Percentiles rank a stretch among this genome's conserved stretches.
phyloP scores from a whole-genome alignment of 176 grass and related monocot species.

The Triticum timopheevii region DNA sequence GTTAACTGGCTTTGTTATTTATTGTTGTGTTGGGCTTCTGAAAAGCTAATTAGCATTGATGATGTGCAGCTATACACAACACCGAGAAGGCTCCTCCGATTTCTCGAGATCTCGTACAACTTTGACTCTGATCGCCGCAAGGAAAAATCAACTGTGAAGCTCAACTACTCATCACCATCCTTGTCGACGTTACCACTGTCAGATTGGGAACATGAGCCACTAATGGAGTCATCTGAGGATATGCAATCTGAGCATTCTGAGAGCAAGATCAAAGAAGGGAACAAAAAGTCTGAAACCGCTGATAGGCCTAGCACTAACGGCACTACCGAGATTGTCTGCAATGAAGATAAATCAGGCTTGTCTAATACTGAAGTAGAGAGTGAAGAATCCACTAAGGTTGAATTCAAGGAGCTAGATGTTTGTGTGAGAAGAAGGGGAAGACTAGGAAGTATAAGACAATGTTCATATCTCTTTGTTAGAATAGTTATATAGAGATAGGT shows the following conservation, averaged over 20 bases:
- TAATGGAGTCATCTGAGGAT: constrained; percentile 17
- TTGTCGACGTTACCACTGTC: not conserved
- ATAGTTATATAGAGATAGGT: too few species aligned
- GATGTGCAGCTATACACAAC: constrained; percentile 64
- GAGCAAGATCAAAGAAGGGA: constrained; percentile 31
- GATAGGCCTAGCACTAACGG: not conserved
- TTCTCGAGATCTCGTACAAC: constrained; percentile 56
- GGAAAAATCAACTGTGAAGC: constrained; percentile 6
- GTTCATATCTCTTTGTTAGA: constrained; percentile 26
- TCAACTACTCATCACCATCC: not conserved
- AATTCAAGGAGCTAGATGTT: constrained; percentile 18
- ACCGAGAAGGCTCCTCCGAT: constrained; percentile 64
- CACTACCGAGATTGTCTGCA: constrained; percentile 18
- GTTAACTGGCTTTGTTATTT: not conserved
- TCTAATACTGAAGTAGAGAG: constrained; percentile 43
- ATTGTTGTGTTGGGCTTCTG: constrained; percentile 39
- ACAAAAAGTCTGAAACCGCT: constrained; percentile 20
- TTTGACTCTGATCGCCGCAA: constrained; percentile 19
- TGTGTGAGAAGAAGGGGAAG: constrained; percentile 11
- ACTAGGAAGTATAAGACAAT: constrained; percentile 13
- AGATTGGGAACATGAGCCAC: constrained; percentile 14
- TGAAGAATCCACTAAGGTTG: constrained; percentile 20
- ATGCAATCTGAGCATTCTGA: constrained; percentile 32
- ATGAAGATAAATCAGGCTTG: constrained; percentile 43
- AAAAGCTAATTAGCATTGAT: constrained; percentile 47